phyloP scores from a whole-genome alignment of 129 eudicot genomes.

The Tagetes patula region DNA sequence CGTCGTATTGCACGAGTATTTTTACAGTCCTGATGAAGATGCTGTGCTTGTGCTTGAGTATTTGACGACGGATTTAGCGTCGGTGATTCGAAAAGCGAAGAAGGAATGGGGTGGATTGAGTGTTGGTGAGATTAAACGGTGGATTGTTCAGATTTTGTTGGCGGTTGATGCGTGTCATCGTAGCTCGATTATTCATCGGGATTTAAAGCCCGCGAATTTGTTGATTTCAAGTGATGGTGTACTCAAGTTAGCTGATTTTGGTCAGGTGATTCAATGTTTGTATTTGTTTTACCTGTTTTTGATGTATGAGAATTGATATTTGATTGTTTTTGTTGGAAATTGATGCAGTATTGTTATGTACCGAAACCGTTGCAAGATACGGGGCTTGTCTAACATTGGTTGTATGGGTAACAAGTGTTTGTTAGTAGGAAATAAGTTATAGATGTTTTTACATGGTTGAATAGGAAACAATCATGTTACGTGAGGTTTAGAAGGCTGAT shows the following conservation, averaged over 20 bases:
- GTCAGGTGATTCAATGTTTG: slow-evolving; percentile 52
- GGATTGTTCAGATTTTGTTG: slow-evolving; percentile 81
- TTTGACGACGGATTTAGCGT: slow-evolving; percentile 56
- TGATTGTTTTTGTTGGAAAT: neutral
- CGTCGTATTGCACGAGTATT: slow-evolving; percentile 78
- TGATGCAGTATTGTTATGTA: neutral
- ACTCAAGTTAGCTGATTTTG: slow-evolving; percentile 89
- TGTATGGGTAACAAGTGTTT: too few species aligned
- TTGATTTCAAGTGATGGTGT: slow-evolving; percentile 75
- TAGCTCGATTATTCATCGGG: slow-evolving; percentile 79
- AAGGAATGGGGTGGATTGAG: slow-evolving; percentile 53
- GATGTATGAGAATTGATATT: neutral
- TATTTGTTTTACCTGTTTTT: neutral
- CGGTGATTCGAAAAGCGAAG: slow-evolving; percentile 54
- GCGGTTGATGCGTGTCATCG: slow-evolving; percentile 95
- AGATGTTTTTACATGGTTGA: neutral
- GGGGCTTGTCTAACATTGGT: too few species aligned
- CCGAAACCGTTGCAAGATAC: too few species aligned
- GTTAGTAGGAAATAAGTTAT: neutral
- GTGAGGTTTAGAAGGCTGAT: neutral
- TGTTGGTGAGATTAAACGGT: slow-evolving; percentile 69
- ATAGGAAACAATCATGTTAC: slow-evolving; percentile 8
- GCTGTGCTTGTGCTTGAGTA: slow-evolving; percentile 88
- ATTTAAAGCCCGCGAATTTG: slow-evolving; percentile 85
- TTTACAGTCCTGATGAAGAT: slow-evolving; percentile 80